Evolutionary conservation across 495 filamentous ascomycete genomes (phyloP), one percentile per base, ranked within the genome.

Genomic region (Beverwykella pulmonaria): DNA sequence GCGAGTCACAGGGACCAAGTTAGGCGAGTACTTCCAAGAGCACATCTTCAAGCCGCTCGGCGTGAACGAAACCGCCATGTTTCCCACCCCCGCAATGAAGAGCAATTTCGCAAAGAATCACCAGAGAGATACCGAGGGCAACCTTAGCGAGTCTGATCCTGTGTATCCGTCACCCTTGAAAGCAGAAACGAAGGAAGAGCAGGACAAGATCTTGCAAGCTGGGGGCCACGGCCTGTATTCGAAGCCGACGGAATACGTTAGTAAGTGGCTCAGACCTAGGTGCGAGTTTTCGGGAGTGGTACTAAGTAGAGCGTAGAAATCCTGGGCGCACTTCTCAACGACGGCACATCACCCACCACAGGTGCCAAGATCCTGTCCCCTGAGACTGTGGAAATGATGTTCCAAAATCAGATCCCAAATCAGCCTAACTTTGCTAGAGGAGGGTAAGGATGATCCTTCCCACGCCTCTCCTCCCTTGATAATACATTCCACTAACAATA

Each of bases 41-140:
- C 69, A 84, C 70, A 83, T 88, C 61, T 86, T 87, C 67, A 61
- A 77, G 36, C 86, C 87, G 0, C 78, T 88, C 1, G 82, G 78
- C 12, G 68, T 88, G 34, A 72, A 78, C 15, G 73, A 83, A 60
- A 82, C 84, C 36, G 79, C 78, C 48, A 82, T 90, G 76, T 78
- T 86, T 34, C 86, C 86, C 1, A 80, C 69, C 0, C 36, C 72
- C 1, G 72, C 80, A 1, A 86, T 87, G 86, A 78, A 76, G 61
- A 34, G 61, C 0, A 75, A 78, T 0, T 70, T 89, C 3, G 83
- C 81, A 1, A 73, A 76, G 56, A 83, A 86, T 82, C 75, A 86
- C 61, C 68, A 75, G 15, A 75, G 81, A 36, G 71, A 54, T 19
- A 39, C 69, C 0, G 76, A 83, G 39, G 82, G 81, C 15, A 72